Conservation (phyloP, 768 basidiomycete species). For the Neoboletus subvelutipes region DNA sequence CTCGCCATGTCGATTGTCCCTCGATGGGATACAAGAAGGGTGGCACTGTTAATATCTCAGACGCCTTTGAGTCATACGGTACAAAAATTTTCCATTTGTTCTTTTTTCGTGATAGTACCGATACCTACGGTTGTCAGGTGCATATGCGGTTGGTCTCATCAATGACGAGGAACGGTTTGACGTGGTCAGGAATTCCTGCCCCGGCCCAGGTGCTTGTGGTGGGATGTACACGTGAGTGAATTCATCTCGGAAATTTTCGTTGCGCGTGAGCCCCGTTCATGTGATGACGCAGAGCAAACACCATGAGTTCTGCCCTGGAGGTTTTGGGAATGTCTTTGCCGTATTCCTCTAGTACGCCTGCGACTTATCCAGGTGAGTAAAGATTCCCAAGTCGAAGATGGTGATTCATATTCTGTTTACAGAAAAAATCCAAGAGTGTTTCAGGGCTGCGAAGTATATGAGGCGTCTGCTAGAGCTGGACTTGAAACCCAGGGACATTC, state of each 20-base stretch:
- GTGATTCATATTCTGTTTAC: conserved; percentile 3
- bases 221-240: conserved; percentile 77
- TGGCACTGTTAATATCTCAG: conserved; percentile 81
- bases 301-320: conserved; percentile 84
- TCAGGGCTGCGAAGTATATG: conserved; percentile 74
- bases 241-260: neutral
- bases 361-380: conserved; percentile 59
- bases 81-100: neutral
- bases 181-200: conserved; percentile 83
- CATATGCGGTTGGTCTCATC: conserved; percentile 74
- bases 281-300: conserved; percentile 59
- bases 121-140: conserved; percentile 46
- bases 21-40: conserved; percentile 75
- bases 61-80: conserved; percentile 86
- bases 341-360: conserved; percentile 74
- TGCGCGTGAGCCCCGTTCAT: neutral
- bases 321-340: conserved; percentile 84
- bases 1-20: conserved; percentile 76
- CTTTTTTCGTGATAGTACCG: conserved; percentile 3
- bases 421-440: conserved; percentile 85
- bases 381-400: neutral
- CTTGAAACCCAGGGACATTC: conserved; percentile 78
- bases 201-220: conserved; percentile 81
- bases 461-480: conserved; percentile 73
- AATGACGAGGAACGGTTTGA: conserved; percentile 79